Conservation (phyloP, 441 rosid species). For the Brassica hybrid region DNA sequence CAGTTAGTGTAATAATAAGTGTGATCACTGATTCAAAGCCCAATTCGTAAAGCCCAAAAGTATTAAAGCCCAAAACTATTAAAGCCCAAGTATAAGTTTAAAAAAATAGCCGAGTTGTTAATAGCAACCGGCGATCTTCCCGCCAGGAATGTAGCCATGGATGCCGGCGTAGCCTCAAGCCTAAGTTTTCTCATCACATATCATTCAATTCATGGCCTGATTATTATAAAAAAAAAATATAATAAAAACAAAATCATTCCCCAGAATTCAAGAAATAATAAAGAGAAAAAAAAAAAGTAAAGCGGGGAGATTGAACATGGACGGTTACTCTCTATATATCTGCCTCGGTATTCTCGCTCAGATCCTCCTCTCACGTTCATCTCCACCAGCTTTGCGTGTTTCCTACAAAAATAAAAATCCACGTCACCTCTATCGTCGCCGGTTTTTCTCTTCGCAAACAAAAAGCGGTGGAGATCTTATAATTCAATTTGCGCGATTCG, state of each 20-base stretch:
- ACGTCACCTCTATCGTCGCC: no score
- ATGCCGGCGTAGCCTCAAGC: background rate
- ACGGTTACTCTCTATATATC: no score
- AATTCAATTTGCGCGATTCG: no score
- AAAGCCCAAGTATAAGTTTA: background rate
- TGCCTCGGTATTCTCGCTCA: no score
- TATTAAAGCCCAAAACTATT: background rate
- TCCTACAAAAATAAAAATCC: no score
- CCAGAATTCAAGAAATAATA: conserved; percentile 22
- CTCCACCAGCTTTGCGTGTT: no score
- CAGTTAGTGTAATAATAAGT: background rate
- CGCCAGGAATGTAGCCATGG: no score
- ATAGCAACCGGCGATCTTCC: no score
- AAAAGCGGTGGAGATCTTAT: no score
- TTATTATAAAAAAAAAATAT: background rate
- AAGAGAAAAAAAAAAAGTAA: background rate
- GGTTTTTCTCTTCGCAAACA: no score
- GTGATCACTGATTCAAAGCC: background rate
- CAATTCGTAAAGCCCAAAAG: background rate
- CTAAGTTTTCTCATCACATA: background rate
- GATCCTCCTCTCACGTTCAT: no score
- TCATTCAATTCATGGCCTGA: background rate
- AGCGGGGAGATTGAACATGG: no score
- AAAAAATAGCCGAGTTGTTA: background rate
- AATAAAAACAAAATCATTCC: background rate